Evolutionary conservation across 2,329 filamentous ascomycete species (phyloP), one percentile per base, ranked within the genome.

Genomic region (Monosporascus sp.): DNA sequence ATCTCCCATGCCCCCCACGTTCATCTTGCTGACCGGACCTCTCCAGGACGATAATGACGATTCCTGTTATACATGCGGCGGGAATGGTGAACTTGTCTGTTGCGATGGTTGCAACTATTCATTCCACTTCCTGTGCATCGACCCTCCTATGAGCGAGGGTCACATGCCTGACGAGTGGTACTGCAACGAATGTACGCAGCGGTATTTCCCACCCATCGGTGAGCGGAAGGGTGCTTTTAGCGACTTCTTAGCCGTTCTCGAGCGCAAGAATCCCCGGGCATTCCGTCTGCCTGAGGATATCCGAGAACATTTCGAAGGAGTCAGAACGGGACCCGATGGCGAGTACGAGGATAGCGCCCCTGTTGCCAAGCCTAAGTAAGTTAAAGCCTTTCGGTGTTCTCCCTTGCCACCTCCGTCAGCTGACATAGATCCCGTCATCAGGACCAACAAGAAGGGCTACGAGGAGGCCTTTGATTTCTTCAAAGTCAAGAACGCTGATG

Each of bases 31-130:
- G 62, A 74, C 65, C 43, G 55, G 56, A 55, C 55, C 57, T 48
- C 46, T 37, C 55, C 68, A 81, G 78, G 76, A 82, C 61, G 87
- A 96, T 58, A 96, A 96, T 70, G 90, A 94, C 69, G 93, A 97
- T 70, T 87, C 88, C 66, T 99, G 93, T 75, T 87, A 87, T 57
- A 85, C 91, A 46, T 99, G 94, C 73, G 84, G 87, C 65, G 88
- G 88, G 58, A 88, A 84, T 60, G 93, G 93, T 53, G 85, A 91
- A 62, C 81, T 99, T 58, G 80, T 97, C 60, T 97, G 92, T 73
- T 99, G 94, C 71, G 94, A 97, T 74, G 89, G 88, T 58, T 99
- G 94, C 73, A 83, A 87, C 56, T 85, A 90, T 60, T 90, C 92
- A 6, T 97, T 95, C 72, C 94, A 97, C 72, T 91, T 94, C 68